Evolutionary conservation across 768 basidiomycete genomes (phyloP), one percentile per base, ranked within the genome.

Genomic region (Mrakia frigida): DNA sequence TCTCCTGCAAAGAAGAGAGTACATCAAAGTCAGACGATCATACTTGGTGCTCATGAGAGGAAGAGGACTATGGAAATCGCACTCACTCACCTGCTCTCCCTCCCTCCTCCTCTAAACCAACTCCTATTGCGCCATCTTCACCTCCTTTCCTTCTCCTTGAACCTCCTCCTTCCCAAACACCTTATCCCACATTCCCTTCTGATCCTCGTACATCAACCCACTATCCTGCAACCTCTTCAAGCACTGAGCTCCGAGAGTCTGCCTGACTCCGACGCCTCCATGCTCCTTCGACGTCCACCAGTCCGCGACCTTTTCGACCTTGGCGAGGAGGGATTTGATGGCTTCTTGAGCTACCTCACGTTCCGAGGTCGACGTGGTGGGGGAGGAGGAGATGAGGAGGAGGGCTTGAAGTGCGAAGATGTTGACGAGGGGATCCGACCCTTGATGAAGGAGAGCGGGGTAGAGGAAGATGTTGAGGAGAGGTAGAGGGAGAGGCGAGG

Each of bases 401-500:
- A 68, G 65, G 25, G 65, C 35, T 37, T 39, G 65, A 23, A 68
- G 65, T 9, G 39, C 65, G 37, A 39, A 68, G 35, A 41, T 9
- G 25, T 23, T 41, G 65, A 68, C 25, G 65, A 68, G 25, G 5
- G 65, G 65, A 39, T 68, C 65, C 35, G 35, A 39, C 10, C 35
- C 35, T 35, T 68, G 65, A 25, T 68, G 65, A 25, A 68, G 35
- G 25, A 68, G 65, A n/a, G 65, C 65, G 6, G 65, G 65, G 11
- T 39, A 14, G 65, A 68, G 65, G 37, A 68, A 68, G 35, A 68
- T 39, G 37, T 41, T 68, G 35, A 68, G 65, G 25, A 68, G 39
- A n/a, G 65, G 65, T 0, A 68, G 65, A 18, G 65, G 11, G 3
- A 68, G 65, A 68, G 65, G 13, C 0, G 65, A 37, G 14, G 35